Base-by-base conservation (phyloP, 2,329 filamentous ascomycete species). In the Ophiostoma perfectum region DNA sequence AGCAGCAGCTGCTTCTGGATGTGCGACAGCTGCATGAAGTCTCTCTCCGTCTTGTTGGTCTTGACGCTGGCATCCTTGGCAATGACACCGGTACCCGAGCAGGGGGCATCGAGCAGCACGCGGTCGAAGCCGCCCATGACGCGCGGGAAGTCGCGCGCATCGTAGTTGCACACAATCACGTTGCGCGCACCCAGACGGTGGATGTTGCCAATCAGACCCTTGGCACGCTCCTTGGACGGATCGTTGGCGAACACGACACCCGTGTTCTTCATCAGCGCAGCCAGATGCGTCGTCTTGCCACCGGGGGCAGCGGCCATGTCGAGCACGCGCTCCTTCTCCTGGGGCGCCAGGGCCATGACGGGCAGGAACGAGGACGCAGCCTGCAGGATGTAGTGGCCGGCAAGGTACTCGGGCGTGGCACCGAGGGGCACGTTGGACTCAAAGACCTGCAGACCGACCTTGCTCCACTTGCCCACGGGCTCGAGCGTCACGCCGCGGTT, bases 231-330 rank as follows among this genome's bases (percentile, higher is more conserved):
- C 79, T 97, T 97, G 83, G 90, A 97, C 74, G 91, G 88, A 86
- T 99, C 95, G 83, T 99, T 99, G 77, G 95, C 94, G 75, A 99
- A 92, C 73, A 99, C 89, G 73, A 90, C 90, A 68, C 95, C 95
- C 0, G 94, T 98, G 80, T 99, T 99, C 80, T 93, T 93, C 93
- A 97, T 97, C 76, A 98, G 81, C 0, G 94, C 94, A n/a, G 94
- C 92, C 78, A 97, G 90, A 79, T 97, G 92, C 6, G 94, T 97
- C 9, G 93, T 96, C 80, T 98, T 98, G 79, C 94, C 94, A 81
- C 94, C 94, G 70, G 94, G 94, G 71, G 94, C 94, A 73, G 95
- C 90, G 66, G 95, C 92, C 93, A 98, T 87, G 82, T 96, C 94
- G 67, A 99, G 88, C 66, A 96, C 86, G 47, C 95, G 88, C 81